Conservation (phyloP, 129 eudicot species). For the sunflower (Helianthus annuus) region DNA sequence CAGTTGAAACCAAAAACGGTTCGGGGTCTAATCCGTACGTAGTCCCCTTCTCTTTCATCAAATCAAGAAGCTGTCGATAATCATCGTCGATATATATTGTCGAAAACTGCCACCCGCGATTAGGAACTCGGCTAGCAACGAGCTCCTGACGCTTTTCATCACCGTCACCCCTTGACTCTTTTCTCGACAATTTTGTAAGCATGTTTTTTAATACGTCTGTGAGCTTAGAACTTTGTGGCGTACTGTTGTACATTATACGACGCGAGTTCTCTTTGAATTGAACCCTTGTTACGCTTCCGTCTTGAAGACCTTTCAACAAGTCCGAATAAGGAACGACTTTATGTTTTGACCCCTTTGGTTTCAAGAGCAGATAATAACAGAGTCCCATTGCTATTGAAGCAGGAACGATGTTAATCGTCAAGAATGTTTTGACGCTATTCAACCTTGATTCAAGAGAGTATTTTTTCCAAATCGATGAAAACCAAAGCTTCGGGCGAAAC, state of each 20-base stretch:
- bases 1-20: slow-evolving; percentile 38
- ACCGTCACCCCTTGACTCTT: slow-evolving; percentile 4
- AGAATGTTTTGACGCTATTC: slow-evolving; percentile 27
- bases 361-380: slow-evolving; percentile 35
- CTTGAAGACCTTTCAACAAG: slow-evolving; percentile 37
- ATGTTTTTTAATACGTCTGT: slow-evolving; percentile 10
- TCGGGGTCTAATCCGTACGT: slow-evolving; percentile 38
- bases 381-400: slow-evolving; percentile 36
- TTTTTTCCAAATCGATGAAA: slow-evolving; percentile 32
- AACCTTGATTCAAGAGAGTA: slow-evolving; percentile 23
- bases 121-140: slow-evolving; percentile 20
- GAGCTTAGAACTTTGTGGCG: slow-evolving; percentile 6
- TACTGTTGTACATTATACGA: slow-evolving; percentile 36
- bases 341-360: slow-evolving; percentile 29
- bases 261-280: slow-evolving; percentile 45
- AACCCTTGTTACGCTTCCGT: slow-evolving; percentile 43
- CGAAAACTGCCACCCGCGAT: slow-evolving; percentile 38
- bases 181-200: slow-evolving; percentile 24
- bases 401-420: slow-evolving; percentile 32
- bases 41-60: slow-evolving; percentile 44
- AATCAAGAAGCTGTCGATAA: slow-evolving; percentile 39
- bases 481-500: slow-evolving; percentile 40
- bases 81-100: slow-evolving; percentile 36
- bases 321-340: slow-evolving; percentile 40
- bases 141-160: slow-evolving; percentile 13